These are phyloP conservation scores for Periconia sp. DNA, from an alignment of 2,329 filamentous ascomycete genomes.

Conservation along the genomic window DNA sequence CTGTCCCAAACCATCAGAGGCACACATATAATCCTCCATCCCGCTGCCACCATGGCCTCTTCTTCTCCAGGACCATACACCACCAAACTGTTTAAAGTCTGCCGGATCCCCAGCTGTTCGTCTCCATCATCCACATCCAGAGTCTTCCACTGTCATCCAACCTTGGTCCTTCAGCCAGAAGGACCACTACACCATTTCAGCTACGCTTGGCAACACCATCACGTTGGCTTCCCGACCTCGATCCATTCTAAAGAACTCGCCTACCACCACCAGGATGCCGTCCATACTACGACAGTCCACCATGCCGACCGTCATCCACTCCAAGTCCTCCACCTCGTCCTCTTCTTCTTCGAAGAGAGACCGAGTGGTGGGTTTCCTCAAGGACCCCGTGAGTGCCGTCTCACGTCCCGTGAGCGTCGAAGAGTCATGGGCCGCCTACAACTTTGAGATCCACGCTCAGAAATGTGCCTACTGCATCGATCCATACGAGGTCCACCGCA, in stretches of 20 bases:
- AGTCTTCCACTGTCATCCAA: conserved; percentile 26
- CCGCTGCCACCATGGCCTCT: conserved; percentile 29
- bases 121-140: conserved; percentile 17
- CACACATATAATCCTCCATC: conserved; percentile 34
- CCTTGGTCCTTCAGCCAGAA: conserved; percentile 5
- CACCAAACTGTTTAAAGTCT: conserved; percentile 12
- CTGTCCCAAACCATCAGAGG: conserved; percentile 29
- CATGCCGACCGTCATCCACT: conserved; percentile 43
- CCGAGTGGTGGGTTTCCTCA: conserved; percentile 42
- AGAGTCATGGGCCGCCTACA: conserved; percentile 55
- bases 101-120: conserved; percentile 9
- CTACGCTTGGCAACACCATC: conserved; percentile 28
- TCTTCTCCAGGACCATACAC: conserved; percentile 18
- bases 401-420: conserved; percentile 48
- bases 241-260: conserved; percentile 41
- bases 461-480: conserved; percentile 53
- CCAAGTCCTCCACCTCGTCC: conserved; percentile 27
- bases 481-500: conserved; percentile 50
- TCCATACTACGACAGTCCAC: conserved; percentile 32
- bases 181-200: conserved; percentile 28
- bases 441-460: conserved; percentile 56
- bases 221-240: conserved; percentile 37
- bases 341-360: conserved; percentile 37
- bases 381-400: conserved; percentile 45
- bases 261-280: conserved; percentile 37